phyloP scores from a whole-genome alignment of 305 asterid genomes.

The Fraxinus paxiana region DNA sequence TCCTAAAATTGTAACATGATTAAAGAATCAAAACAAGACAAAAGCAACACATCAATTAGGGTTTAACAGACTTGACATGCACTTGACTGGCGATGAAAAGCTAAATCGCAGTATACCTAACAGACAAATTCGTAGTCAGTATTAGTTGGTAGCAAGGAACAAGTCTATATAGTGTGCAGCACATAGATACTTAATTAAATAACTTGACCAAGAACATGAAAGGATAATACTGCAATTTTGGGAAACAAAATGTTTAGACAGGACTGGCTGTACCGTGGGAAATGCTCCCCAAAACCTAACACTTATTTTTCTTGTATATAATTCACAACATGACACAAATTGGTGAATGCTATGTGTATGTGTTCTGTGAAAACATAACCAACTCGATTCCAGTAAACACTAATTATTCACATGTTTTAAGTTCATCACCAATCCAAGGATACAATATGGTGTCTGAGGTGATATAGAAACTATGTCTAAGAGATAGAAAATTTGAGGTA shows the following conservation, averaged over 20 bases:
- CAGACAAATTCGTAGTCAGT: not conserved
- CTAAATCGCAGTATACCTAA: not conserved
- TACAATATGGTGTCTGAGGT: not conserved
- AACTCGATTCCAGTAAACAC: not conserved
- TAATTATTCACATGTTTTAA: not conserved
- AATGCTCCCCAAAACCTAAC: not conserved
- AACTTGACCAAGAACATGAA: not conserved
- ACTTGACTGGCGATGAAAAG: not conserved
- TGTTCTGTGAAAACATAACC: not conserved
- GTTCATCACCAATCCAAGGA: not conserved
- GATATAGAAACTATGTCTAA: not conserved
- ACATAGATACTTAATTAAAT: not conserved
- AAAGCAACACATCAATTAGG: not conserved
- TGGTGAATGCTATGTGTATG: not conserved
- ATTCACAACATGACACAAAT: not conserved
- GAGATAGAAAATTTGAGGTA: not conserved
- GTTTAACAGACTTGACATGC: not conserved
- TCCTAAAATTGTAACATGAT: not conserved
- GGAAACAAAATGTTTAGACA: conserved; percentile 1
- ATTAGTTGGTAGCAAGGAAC: not conserved
- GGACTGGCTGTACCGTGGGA: not conserved
- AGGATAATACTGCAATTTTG: not conserved
- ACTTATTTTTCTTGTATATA: not conserved
- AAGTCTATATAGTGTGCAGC: not conserved
- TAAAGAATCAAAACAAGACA: not conserved